Conservation (phyloP, 225 moss, liverwort and hornwort genomes). For the Pseudoscleropodium purum region DNA sequence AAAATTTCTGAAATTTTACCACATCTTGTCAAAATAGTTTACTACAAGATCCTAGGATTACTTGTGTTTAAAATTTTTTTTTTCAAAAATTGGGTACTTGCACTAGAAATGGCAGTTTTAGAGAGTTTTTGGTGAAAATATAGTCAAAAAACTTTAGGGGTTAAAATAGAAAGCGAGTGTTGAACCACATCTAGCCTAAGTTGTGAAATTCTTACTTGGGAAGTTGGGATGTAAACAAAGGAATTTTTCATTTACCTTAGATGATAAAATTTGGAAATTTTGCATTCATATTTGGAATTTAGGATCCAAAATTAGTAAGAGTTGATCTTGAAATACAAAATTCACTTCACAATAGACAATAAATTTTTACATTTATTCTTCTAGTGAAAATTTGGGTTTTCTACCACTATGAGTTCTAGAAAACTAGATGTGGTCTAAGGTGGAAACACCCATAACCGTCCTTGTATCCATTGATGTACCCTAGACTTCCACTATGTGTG, state of each 20-base stretch:
- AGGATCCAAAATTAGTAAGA: not conserved
- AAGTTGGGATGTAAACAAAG: not conserved
- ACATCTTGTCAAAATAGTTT: too few species aligned
- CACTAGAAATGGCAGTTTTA: too few species aligned
- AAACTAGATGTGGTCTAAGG: not conserved
- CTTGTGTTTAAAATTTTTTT: too few species aligned
- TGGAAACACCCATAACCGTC: too few species aligned
- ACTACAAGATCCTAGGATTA: too few species aligned
- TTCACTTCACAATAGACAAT: not conserved
- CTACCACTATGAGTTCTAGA: accelerated
- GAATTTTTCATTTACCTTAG: not conserved
- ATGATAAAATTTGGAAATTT: not conserved
- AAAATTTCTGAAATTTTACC: too few species aligned
- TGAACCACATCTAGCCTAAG: not conserved
- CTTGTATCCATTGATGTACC: too few species aligned
- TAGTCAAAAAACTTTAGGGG: too few species aligned
- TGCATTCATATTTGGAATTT: not conserved
- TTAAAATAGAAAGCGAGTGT: not conserved
- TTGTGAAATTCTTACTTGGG: accelerated
- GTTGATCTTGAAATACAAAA: not conserved
- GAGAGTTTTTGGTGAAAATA: too few species aligned
- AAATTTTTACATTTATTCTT: not conserved
- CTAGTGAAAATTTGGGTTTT: accelerated
- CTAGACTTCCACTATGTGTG: too few species aligned
- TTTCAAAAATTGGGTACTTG: too few species aligned